These are phyloP conservation scores for Verticillium nonalfalfae DNA, from an alignment of 2,329 filamentous ascomycete species.

Conservation along the genomic window DNA sequence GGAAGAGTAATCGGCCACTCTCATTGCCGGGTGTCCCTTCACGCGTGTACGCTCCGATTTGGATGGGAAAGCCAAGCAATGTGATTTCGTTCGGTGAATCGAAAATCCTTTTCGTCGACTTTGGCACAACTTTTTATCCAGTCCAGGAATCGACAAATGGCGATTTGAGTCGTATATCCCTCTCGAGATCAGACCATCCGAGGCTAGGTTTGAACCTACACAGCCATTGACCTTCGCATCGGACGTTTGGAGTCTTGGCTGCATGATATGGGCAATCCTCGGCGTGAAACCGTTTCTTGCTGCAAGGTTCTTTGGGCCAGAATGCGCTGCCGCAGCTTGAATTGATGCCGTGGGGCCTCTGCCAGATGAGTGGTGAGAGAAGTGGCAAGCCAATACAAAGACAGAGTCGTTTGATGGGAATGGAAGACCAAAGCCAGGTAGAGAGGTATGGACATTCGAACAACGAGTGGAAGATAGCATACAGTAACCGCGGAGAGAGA, in stretches of 20 bases:
- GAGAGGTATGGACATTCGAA: constrained; percentile 16
- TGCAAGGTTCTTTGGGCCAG: constrained; percentile 15
- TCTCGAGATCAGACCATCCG: constrained; percentile 22
- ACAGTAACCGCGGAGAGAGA: constrained; percentile 16
- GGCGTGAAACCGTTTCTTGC: constrained; percentile 20
- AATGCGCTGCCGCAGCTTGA: constrained; percentile 21
- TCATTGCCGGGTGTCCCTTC: constrained; percentile 18
- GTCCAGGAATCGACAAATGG: constrained; percentile 11
- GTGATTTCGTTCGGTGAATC: constrained; percentile 18
- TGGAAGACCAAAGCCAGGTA: constrained; percentile 4
- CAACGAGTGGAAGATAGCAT: constrained; percentile 22
- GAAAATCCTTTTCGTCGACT: constrained; percentile 21
- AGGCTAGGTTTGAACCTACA: constrained; percentile 25
- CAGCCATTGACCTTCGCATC: constrained; percentile 24
- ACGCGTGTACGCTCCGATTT: constrained; percentile 21
- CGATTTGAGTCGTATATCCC: constrained; percentile 21
- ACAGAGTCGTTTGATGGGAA: constrained; percentile 4
- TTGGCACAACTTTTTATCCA: constrained; percentile 26
- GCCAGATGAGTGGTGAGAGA: constrained; percentile 9
- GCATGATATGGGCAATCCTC: constrained; percentile 26
- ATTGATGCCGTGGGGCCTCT: constrained; percentile 21
- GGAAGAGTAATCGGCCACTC: constrained; percentile 11
- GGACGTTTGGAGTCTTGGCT: constrained; percentile 33
- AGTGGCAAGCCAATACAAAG: constrained; percentile 7
- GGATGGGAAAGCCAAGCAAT: constrained; percentile 24